These are phyloP conservation scores for Pinus albicaulis DNA, from an alignment of 75 land plant species.

Conservation along the genomic window DNA sequence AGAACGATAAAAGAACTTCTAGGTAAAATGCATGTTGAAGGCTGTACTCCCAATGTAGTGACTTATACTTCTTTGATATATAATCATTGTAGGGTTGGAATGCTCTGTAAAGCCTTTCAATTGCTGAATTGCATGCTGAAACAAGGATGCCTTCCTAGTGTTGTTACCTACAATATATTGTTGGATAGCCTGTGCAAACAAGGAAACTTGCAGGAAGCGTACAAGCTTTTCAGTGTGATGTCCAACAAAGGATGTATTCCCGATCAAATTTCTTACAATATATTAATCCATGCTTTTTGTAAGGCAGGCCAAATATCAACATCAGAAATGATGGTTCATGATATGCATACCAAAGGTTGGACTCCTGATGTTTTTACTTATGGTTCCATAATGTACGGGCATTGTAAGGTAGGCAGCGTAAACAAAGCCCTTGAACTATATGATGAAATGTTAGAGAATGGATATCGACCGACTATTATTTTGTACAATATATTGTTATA, in stretches of 20 bases:
- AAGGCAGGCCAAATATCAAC: conserved; percentile 14
- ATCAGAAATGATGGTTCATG: conserved; percentile 10
- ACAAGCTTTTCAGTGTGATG: conserved; percentile 25
- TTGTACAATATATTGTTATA: conserved; percentile 35
- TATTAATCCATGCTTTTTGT: conserved; percentile 40
- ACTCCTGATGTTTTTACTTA: conserved; percentile 45
- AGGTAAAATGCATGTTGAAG: conserved; percentile 22
- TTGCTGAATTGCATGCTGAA: conserved; percentile 34
- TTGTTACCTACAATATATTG: conserved; percentile 42
- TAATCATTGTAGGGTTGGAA: conserved; percentile 30
- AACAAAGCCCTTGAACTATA: conserved; percentile 24
- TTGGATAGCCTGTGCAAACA: conserved; percentile 43
- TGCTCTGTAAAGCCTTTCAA: conserved; percentile 22
- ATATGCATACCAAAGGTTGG: conserved; percentile 25
- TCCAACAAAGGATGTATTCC: conserved; percentile 23
- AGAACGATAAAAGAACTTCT: conserved; percentile 22
- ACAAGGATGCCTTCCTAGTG: conserved; percentile 31
- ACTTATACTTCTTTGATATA: conserved; percentile 33
- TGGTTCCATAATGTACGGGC: conserved; percentile 26
- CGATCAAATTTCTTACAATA: conserved; percentile 41
- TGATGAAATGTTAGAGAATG: conserved; percentile 22
- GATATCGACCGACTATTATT: conserved; percentile 19
- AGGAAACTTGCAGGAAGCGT: conserved; percentile 22
- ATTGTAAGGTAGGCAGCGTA: conserved; percentile 26
- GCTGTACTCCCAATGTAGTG: conserved; percentile 24